These are phyloP conservation scores for Colletotrichum musicola DNA, from an alignment of 2,329 filamentous ascomycete genomes.

Conservation along the genomic window DNA sequence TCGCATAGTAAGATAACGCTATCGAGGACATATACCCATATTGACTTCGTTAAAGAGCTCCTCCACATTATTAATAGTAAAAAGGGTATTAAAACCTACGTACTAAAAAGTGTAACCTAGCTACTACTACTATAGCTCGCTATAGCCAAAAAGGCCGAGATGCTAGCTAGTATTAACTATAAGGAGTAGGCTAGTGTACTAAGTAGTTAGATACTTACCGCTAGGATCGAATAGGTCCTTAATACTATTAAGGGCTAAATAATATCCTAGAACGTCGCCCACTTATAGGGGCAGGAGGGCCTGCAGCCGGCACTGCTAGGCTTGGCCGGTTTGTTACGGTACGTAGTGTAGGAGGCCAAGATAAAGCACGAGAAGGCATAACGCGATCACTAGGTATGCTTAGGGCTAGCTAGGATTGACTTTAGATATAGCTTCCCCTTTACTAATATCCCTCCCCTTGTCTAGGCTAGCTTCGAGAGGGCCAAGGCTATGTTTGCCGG, in stretches of 20 bases:
- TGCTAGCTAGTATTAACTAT: too few relatives aligned
- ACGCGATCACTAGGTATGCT: too few relatives aligned
- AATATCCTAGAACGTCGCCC: not conserved
- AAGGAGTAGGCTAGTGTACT: not conserved
- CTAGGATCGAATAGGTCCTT: conserved; percentile 11
- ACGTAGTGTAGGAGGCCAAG: not conserved
- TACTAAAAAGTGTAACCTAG: conserved; percentile 2
- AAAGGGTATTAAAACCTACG: not conserved
- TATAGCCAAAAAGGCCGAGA: too few relatives aligned
- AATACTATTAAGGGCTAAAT: not conserved
- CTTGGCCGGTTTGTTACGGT: not conserved
- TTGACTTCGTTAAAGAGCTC: not conserved
- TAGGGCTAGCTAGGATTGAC: not conserved
- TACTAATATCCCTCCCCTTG: not conserved
- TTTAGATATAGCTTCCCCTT: not conserved
- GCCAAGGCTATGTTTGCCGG: not conserved
- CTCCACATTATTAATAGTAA: not conserved
- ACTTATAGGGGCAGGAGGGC: not conserved
- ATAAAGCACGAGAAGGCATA: too few relatives aligned
- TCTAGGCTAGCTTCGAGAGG: not conserved
- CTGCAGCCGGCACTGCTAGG: not conserved
- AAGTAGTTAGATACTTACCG: not conserved
- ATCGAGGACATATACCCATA: not conserved
- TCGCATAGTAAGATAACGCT: not conserved
- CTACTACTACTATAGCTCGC: not conserved